Evolutionary conservation across 257 asterid genomes (phyloP).

Genomic region (Nicotiana undulata): DNA sequence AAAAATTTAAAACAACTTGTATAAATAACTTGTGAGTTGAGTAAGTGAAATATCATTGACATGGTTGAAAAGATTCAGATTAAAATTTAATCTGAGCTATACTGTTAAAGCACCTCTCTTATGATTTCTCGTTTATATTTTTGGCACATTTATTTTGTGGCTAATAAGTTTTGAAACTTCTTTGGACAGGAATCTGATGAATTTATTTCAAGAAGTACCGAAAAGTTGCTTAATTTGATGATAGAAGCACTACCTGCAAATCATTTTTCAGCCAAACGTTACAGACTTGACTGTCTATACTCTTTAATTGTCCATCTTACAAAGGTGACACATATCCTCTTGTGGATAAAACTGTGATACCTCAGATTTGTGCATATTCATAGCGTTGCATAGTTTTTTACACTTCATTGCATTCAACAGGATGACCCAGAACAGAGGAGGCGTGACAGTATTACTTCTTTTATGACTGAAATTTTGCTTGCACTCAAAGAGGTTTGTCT

Average conservation of each 20-base stretch:
- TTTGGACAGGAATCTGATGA: slow-evolving; percentile 50
- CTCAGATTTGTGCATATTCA: background rate
- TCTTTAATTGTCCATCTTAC: slow-evolving; percentile 63
- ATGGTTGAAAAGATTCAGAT: background rate
- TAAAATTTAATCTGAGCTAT: background rate
- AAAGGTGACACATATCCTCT: slow-evolving; percentile 42
- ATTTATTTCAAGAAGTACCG: slow-evolving; percentile 54
- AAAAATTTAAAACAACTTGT: background rate
- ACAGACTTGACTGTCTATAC: slow-evolving; percentile 83
- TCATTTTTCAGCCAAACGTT: slow-evolving; percentile 90
- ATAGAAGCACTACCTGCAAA: slow-evolving; percentile 74
- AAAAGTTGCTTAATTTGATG: slow-evolving; percentile 63
- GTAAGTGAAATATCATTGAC: slow-evolving; percentile 1
- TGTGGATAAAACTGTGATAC: background rate
- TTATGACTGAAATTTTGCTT: slow-evolving; percentile 81
- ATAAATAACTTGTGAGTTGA: background rate
- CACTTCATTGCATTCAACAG: slow-evolving; percentile 38
- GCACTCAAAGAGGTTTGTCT: slow-evolving; percentile 78
- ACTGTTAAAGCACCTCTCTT: background rate
- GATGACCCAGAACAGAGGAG: slow-evolving; percentile 49
- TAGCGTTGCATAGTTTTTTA: background rate
- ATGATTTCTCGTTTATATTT: background rate
- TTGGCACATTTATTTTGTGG: background rate
- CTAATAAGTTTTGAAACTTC: slow-evolving; percentile 1
- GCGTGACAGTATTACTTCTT: slow-evolving; percentile 50